phyloP scores from a whole-genome alignment of 2,329 filamentous ascomycete genomes.

The Cladobotryum mycophilum region DNA sequence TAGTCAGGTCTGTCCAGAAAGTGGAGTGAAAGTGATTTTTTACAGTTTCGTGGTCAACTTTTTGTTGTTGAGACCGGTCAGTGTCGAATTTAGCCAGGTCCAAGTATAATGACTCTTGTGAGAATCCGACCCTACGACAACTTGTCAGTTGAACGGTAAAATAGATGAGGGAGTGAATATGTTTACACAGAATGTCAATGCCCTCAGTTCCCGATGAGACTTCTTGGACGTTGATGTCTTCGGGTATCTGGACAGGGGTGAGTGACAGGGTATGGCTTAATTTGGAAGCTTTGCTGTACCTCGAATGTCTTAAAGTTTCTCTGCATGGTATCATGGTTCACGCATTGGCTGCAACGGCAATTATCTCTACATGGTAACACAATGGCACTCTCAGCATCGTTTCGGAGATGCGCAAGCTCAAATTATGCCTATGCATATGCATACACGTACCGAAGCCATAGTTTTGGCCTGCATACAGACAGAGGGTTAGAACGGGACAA shows the following conservation, averaged over 20 bases:
- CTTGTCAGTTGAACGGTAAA: background rate
- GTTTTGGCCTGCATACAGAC: constrained; percentile 10
- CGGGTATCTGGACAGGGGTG: constrained; percentile 22
- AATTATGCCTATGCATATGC: background rate
- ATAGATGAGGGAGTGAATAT: too few relatives aligned
- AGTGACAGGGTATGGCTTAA: background rate
- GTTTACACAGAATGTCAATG: constrained; percentile 30
- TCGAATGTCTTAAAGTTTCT: constrained; percentile 36
- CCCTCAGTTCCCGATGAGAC: constrained; percentile 23
- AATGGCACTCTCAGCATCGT: background rate
- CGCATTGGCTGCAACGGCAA: constrained; percentile 35
- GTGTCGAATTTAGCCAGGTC: constrained; percentile 36
- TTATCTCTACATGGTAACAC: constrained; percentile 30
- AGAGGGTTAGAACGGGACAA: background rate
- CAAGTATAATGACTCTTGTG: constrained; percentile 64
- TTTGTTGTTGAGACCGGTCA: constrained; percentile 28
- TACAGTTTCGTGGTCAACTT: constrained; percentile 17
- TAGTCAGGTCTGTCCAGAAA: background rate
- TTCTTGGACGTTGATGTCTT: constrained; percentile 23
- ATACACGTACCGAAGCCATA: constrained; percentile 18
- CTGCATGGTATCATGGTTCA: constrained; percentile 38
- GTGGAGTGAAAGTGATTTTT: background rate
- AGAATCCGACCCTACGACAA: constrained; percentile 55
- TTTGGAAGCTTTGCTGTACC: constrained; percentile 17
- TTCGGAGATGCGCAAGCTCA: background rate